Evolutionary conservation across 2,329 filamentous ascomycete species (phyloP).

Genomic region (Claviceps citrina): DNA sequence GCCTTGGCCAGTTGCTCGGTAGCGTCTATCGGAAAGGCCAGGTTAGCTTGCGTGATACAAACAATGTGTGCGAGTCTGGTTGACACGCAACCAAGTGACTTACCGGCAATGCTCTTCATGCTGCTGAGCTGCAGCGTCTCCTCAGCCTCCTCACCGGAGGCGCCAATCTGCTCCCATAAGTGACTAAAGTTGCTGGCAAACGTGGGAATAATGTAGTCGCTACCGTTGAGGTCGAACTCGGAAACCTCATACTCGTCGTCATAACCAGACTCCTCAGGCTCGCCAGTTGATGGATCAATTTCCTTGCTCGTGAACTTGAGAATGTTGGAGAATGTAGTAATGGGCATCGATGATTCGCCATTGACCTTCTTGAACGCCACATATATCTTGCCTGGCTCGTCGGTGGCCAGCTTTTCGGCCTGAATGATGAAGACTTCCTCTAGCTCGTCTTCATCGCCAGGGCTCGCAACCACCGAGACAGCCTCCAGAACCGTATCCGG

Average conservation of each 20-base stretch:
- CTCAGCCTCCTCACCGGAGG: conserved; percentile 74
- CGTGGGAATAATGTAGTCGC: conserved; percentile 84
- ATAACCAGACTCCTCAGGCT: conserved; percentile 83
- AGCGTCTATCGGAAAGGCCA: conserved; percentile 48
- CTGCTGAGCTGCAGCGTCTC: conserved; percentile 81
- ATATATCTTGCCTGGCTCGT: conserved; percentile 85
- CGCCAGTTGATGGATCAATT: conserved; percentile 84
- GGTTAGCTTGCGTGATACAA: conserved; percentile 11
- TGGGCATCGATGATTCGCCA: conserved; percentile 61
- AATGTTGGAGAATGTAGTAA: conserved; percentile 73
- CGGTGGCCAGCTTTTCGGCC: conserved; percentile 63
- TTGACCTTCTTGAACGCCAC: conserved; percentile 79
- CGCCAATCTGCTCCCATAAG: conserved; percentile 85
- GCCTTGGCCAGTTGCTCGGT: conserved; percentile 79
- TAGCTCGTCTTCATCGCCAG: conserved; percentile 64
- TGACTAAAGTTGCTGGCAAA: conserved; percentile 93
- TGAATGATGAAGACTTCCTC: conserved; percentile 93
- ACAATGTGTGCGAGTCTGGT: background rate
- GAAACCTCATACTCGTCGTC: conserved; percentile 97
- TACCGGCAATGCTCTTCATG: conserved; percentile 86
- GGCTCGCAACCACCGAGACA: conserved; percentile 67
- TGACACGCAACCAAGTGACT: conserved; percentile 17
- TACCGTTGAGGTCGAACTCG: conserved; percentile 77
- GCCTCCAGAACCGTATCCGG: conserved; percentile 82
- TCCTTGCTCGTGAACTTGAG: conserved; percentile 98